Evolutionary conservation across 495 filamentous ascomycete genomes (phyloP).

Genomic region (Aspergillus carlsbadensis): DNA sequence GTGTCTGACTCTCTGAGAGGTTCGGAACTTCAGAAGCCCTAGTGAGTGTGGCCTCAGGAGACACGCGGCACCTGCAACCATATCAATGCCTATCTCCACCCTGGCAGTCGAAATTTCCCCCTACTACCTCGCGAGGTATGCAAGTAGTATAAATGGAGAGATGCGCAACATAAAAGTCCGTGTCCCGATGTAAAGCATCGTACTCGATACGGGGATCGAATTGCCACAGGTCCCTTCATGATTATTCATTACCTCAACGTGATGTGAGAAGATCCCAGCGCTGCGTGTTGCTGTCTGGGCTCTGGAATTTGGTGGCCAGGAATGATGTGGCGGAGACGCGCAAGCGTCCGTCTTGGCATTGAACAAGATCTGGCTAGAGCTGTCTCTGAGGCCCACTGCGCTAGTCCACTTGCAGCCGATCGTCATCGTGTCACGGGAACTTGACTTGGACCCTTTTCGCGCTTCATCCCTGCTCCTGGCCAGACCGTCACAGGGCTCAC

Average conservation of each 20-base stretch:
- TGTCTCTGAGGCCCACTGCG: constrained; percentile 18
- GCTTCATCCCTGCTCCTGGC: background rate
- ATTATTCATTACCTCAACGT: background rate
- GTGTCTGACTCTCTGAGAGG: too few species aligned
- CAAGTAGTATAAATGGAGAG: background rate
- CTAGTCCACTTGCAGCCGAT: constrained; percentile 20
- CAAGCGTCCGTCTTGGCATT: constrained; percentile 48
- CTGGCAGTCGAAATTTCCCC: constrained; percentile 3
- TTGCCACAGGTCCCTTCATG: background rate
- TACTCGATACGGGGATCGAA: background rate
- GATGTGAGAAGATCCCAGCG: constrained; percentile 8
- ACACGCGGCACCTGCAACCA: constrained; percentile 20
- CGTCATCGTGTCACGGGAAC: constrained; percentile 9
- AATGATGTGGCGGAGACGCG: constrained; percentile 42
- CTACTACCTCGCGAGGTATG: background rate
- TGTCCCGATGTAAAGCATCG: background rate
- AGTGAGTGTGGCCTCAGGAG: constrained; percentile 3
- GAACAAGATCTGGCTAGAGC: constrained; percentile 39
- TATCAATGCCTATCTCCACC: constrained; percentile 17
- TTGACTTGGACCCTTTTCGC: constrained; percentile 2
- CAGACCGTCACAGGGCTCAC: background rate
- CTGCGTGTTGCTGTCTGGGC: too few species aligned
- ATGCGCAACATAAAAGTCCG: background rate
- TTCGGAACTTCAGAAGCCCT: too few species aligned
- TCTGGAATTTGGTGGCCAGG: constrained; percentile 5